A percentile compares a stretch with the other conserved stretches of the same genome.
Conservation (phyloP, 805 yeast genomes). For the Yarrowia divulgata region DNA sequence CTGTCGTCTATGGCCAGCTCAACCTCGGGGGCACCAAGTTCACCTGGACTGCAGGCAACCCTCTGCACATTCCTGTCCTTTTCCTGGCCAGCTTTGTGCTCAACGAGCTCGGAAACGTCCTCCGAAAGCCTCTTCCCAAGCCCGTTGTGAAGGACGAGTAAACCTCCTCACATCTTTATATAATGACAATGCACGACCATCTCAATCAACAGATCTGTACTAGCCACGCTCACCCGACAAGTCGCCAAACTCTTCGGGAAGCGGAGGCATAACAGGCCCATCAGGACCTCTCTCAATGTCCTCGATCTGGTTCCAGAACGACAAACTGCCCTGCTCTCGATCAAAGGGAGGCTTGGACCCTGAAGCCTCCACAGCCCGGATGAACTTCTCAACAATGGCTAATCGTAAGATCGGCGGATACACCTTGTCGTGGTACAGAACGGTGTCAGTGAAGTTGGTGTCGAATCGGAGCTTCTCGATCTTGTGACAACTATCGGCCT, state of each 20-base stretch:
- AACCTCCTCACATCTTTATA: background rate
- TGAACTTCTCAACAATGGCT: slow-evolving; percentile 24
- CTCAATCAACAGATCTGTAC: background rate
- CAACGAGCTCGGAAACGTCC: slow-evolving; percentile 13
- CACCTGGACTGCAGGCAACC: slow-evolving; percentile 19
- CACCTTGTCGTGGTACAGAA: slow-evolving; percentile 24
- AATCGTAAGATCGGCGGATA: slow-evolving; percentile 14
- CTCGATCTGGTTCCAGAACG: slow-evolving; percentile 29
- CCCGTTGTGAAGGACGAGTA: slow-evolving; percentile 25
- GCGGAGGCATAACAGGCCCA: background rate
- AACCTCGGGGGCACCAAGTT: slow-evolving; percentile 15
- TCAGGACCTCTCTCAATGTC: slow-evolving; percentile 14
- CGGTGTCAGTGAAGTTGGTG: slow-evolving; percentile 15
- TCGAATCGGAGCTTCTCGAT: slow-evolving; percentile 15
- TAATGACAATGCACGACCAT: slow-evolving; percentile 13
- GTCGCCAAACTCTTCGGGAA: slow-evolving; percentile 5
- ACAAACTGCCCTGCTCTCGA: slow-evolving; percentile 5
- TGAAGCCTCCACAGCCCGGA: slow-evolving; percentile 5
- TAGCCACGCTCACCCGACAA: background rate
- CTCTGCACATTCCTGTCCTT: slow-evolving; percentile 16
- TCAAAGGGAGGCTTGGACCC: slow-evolving; percentile 9
- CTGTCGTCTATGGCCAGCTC: slow-evolving; percentile 5
- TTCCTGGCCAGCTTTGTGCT: slow-evolving; percentile 32
- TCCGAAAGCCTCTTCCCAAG: slow-evolving; percentile 30
- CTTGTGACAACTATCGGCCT: slow-evolving; percentile 19